Conservation (phyloP, 305 asterid genomes). For the Solanum hybrid region DNA sequence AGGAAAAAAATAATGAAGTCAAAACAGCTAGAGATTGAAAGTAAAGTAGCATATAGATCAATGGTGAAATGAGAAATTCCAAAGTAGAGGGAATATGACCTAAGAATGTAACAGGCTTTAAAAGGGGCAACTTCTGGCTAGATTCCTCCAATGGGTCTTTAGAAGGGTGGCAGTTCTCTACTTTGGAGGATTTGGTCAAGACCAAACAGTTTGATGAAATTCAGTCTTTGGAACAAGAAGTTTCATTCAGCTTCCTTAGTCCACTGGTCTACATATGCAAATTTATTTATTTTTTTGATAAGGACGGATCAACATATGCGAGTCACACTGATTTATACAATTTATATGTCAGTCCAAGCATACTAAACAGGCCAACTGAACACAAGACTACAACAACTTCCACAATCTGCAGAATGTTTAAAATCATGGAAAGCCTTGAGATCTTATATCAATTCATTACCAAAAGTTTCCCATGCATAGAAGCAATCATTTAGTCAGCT, state of each 20-base stretch:
- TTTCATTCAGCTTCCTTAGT: neutral
- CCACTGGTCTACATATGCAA: neutral
- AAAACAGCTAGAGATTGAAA: neutral
- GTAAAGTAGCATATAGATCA: neutral
- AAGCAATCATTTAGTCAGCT: neutral
- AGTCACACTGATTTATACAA: neutral
- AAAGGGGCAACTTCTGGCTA: neutral
- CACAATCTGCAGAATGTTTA: neutral
- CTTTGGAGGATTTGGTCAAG: neutral
- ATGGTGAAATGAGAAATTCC: neutral
- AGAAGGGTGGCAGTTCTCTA: neutral
- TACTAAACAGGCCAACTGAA: neutral
- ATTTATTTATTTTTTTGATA: neutral
- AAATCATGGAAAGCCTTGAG: neutral
- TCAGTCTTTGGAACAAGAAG: neutral
- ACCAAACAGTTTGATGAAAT: neutral
- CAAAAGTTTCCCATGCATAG: neutral
- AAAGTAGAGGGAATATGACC: neutral
- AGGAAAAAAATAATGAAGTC: neutral
- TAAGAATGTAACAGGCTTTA: neutral
- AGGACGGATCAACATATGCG: neutral
- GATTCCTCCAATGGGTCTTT: neutral
- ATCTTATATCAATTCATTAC: neutral
- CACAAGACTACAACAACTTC: neutral
- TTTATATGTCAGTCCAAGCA: neutral